phyloP scores from a whole-genome alignment of 2,329 filamentous ascomycete genomes.

The Pleurostoma richardsiae region DNA sequence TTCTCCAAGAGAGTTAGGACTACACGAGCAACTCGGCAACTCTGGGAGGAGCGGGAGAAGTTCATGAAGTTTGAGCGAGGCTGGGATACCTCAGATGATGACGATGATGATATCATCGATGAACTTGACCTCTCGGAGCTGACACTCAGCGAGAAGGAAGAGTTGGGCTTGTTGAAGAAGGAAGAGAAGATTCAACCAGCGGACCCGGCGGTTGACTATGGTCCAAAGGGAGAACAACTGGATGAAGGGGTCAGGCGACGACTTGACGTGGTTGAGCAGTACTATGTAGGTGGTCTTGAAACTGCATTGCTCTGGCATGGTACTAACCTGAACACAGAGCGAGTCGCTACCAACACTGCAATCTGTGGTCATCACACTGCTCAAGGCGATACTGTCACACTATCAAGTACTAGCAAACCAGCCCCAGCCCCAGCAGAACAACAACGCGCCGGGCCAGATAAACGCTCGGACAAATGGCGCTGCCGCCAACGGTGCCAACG shows the following conservation, averaged over 20 bases:
- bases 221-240: conserved; percentile 41
- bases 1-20: conserved; percentile 89
- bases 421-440: conserved; percentile 32
- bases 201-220: conserved; percentile 39
- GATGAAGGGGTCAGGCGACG: conserved; percentile 56
- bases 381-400: conserved; percentile 83
- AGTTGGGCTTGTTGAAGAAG: conserved; percentile 39
- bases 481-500: conserved; percentile 21
- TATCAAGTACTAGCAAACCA: conserved; percentile 77
- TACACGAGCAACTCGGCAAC: conserved; percentile 82
- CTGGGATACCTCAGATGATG: conserved; percentile 59
- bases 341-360: conserved; percentile 80
- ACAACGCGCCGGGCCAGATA: conserved; percentile 30
- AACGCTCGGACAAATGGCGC: conserved; percentile 34
- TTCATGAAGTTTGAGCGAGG: conserved; percentile 92
- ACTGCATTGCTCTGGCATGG: background rate
- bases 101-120: conserved; percentile 26
- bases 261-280: conserved; percentile 69
- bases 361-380: conserved; percentile 85
- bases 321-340: conserved; percentile 44
- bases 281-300: conserved; percentile 67
- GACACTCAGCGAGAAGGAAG: conserved; percentile 36
- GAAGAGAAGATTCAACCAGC: conserved; percentile 24
- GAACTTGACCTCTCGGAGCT: conserved; percentile 30
- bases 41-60: conserved; percentile 89